Evolutionary conservation across 768 basidiomycete genomes (phyloP).

Genomic region (Mycena epipterygia): DNA sequence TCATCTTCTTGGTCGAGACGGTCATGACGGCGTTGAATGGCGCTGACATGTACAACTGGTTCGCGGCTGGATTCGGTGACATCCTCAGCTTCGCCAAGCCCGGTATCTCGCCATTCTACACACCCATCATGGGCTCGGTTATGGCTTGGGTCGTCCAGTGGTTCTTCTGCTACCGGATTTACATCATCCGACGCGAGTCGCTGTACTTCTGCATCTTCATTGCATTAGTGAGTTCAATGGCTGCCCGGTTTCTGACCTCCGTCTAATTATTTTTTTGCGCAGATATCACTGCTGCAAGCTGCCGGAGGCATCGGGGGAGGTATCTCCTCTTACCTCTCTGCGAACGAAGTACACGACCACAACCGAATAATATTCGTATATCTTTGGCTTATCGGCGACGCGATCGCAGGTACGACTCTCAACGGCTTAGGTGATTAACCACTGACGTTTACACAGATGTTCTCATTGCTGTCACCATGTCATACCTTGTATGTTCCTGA

Average conservation of each 20-base stretch:
- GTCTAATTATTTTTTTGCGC: not conserved
- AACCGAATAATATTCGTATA: slow-evolving; percentile 30
- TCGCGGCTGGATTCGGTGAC: slow-evolving; percentile 29
- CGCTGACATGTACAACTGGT: slow-evolving; percentile 30
- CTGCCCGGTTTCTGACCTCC: too few species aligned
- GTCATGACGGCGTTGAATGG: slow-evolving; percentile 34
- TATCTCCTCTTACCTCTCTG: slow-evolving; percentile 13
- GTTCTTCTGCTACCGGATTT: slow-evolving; percentile 31
- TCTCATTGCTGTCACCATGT: slow-evolving; percentile 25
- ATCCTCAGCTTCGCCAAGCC: slow-evolving; percentile 20
- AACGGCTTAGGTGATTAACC: not conserved
- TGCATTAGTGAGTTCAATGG: not conserved
- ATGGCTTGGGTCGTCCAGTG: slow-evolving; percentile 28
- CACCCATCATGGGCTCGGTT: slow-evolving; percentile 25
- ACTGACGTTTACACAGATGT: not conserved
- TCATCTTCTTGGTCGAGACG: slow-evolving; percentile 28
- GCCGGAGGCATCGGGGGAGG: slow-evolving; percentile 29
- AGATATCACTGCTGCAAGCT: slow-evolving; percentile 22
- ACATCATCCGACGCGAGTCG: slow-evolving; percentile 19
- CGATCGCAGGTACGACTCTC: slow-evolving; percentile 14
- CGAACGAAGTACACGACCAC: slow-evolving; percentile 24
- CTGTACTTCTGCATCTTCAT: slow-evolving; percentile 9
- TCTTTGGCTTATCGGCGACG: slow-evolving; percentile 32
- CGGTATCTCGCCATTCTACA: slow-evolving; percentile 24
- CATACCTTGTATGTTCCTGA: slow-evolving; percentile 18